A percentile compares a stretch with the other conserved stretches of the same genome.
Evolutionary conservation across 1,139 yeast genomes (phyloP).

Genomic region (Nakaseomyces kungkrabaensis): DNA sequence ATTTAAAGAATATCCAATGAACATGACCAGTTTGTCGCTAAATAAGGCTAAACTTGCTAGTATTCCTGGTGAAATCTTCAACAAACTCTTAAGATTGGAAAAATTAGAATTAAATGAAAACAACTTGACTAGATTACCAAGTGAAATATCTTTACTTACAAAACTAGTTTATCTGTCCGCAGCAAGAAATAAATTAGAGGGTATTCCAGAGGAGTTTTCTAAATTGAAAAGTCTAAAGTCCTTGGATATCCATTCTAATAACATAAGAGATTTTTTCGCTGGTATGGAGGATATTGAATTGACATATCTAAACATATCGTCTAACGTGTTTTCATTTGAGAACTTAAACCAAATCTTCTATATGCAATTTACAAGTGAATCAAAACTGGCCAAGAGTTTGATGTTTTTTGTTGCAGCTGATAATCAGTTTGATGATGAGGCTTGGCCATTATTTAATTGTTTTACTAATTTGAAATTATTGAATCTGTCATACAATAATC

Average conservation of each 20-base stretch:
- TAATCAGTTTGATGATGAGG: conserved; percentile 71
- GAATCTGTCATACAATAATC: conserved; percentile 74
- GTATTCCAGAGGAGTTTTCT: conserved; percentile 63
- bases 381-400: conserved; percentile 44
- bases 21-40: conserved; percentile 63
- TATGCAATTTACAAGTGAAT: conserved; percentile 16
- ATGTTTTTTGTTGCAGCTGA: conserved; percentile 62
- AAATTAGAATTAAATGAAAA: conserved; percentile 72
- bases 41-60: conserved; percentile 76
- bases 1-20: conserved; percentile 48
- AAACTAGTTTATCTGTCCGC: conserved; percentile 59
- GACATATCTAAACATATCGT: conserved; percentile 60
- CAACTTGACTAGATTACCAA: conserved; percentile 70
- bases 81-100: conserved; percentile 57
- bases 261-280: conserved; percentile 59
- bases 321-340: conserved; percentile 51
- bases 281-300: conserved; percentile 59
- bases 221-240: conserved; percentile 49
- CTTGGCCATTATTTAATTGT: conserved; percentile 58
- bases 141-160: conserved; percentile 50
- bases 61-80: conserved; percentile 55
- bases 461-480: conserved; percentile 51
- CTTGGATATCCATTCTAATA: conserved; percentile 80
- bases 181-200: conserved; percentile 64
- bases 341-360: conserved; percentile 18